Percentiles rank a stretch among this genome's conserved stretches.
Evolutionary conservation across 139 green algal species (phyloP).

Genomic region (Desmodesmus armatus): DNA sequence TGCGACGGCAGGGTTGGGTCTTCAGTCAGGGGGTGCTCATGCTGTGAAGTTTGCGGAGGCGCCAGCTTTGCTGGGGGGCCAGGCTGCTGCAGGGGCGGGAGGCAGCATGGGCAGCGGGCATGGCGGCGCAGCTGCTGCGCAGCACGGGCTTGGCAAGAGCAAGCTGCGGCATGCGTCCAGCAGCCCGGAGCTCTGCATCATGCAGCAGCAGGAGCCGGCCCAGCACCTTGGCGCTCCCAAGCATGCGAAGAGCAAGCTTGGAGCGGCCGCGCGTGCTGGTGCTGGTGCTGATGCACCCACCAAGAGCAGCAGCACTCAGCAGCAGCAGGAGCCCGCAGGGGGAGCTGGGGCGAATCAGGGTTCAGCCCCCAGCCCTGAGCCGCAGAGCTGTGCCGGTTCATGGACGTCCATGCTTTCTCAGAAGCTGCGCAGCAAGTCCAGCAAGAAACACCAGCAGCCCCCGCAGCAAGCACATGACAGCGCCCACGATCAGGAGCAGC

Average conservation of each 20-base stretch:
- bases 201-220: neutral
- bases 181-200: neutral
- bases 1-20: neutral
- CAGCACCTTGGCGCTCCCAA: neutral
- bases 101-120: neutral
- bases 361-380: too few species aligned
- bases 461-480: too few species aligned
- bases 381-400: too few species aligned
- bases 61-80: neutral
- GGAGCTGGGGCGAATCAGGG: too few species aligned
- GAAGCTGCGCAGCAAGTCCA: too few species aligned
- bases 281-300: neutral
- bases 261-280: too few species aligned
- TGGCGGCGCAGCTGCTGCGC: neutral
- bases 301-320: neutral
- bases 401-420: too few species aligned
- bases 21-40: neutral
- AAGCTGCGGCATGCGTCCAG: slow-evolving; percentile 19
- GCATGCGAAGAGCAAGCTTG: too few species aligned
- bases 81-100: neutral
- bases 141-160: neutral
- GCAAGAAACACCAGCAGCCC: too few species aligned
- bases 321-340: too few species aligned
- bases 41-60: neutral
- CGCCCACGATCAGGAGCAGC: too few species aligned